Percentiles rank a stretch among this genome's conserved stretches.
Evolutionary conservation across 108 stramenopile species (phyloP).

Genomic region (Skeletonema potamos): DNA sequence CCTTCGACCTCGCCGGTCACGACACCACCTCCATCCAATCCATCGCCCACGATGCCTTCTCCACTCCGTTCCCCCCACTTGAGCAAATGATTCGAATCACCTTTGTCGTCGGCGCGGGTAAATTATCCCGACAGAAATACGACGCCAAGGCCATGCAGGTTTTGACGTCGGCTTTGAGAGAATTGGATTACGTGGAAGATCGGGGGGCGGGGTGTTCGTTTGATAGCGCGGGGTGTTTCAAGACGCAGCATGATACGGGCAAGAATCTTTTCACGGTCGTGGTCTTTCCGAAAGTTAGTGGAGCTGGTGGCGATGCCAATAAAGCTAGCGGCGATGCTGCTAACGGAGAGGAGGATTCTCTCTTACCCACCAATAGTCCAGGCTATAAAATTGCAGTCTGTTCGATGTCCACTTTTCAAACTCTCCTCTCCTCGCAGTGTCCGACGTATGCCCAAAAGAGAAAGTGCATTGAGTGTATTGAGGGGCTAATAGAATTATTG

Average conservation of each 20-base stretch:
- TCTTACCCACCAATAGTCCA: constrained; percentile 62
- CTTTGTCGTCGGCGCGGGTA: constrained; percentile 89
- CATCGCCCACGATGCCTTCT: constrained; percentile 59
- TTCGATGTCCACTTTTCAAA: constrained; percentile 62
- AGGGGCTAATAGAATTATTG: constrained; percentile 33
- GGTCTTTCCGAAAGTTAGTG: constrained; percentile 84
- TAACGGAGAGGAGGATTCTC: constrained; percentile 4
- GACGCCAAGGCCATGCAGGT: constrained; percentile 85
- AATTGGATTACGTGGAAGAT: constrained; percentile 89
- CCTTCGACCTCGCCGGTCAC: constrained; percentile 34
- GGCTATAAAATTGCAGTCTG: constrained; percentile 75
- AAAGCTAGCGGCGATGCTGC: background rate
- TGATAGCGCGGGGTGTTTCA: constrained; percentile 88
- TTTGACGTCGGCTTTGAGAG: constrained; percentile 71
- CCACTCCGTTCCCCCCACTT: constrained; percentile 50
- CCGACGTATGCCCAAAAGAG: constrained; percentile 89
- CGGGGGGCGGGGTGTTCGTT: constrained; percentile 78
- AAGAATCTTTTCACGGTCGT: constrained; percentile 94
- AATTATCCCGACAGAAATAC: constrained; percentile 84
- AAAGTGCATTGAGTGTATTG: constrained; percentile 59
- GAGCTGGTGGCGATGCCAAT: constrained; percentile 8
- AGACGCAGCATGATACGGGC: constrained; percentile 95
- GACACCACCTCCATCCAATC: constrained; percentile 54
- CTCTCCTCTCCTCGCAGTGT: constrained; percentile 61
- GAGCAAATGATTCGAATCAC: constrained; percentile 87